phyloP scores from a whole-genome alignment of 169 alveolate species.

The Cyclospora cayetanensis region DNA sequence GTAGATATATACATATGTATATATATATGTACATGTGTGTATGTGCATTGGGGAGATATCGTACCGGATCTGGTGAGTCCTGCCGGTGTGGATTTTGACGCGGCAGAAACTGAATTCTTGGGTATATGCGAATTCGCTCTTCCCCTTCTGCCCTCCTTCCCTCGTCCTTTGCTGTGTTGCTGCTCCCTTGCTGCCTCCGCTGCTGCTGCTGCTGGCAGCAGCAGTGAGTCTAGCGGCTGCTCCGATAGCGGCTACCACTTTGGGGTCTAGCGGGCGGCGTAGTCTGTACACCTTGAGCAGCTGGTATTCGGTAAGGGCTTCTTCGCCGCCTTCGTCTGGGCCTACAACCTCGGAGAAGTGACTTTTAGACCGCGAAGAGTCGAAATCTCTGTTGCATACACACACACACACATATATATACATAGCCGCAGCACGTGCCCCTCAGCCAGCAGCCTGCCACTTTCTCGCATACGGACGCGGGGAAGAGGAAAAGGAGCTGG shows the following conservation, averaged over 20 bases:
- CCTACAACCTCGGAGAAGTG: conserved; percentile 79
- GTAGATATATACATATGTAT: background rate
- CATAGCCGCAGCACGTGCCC: background rate
- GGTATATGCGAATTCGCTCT: conserved; percentile 72
- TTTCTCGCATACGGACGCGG: too few species aligned
- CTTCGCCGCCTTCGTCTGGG: conserved; percentile 79
- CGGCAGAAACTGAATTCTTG: conserved; percentile 79
- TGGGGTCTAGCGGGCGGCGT: conserved; percentile 38
- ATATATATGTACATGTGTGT: background rate
- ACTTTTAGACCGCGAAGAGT: conserved; percentile 76
- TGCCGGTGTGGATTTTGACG: conserved; percentile 79
- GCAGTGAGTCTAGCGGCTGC: conserved; percentile 68
- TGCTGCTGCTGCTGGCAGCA: conserved; percentile 67
- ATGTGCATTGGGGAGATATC: background rate
- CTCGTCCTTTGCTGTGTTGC: conserved; percentile 14
- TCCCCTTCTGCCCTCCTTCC: background rate
- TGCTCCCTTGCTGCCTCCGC: background rate
- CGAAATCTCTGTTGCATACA: conserved; percentile 60
- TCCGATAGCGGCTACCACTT: conserved; percentile 41
- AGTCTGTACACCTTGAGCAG: conserved; percentile 73
- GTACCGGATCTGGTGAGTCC: conserved; percentile 81
- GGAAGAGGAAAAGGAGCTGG: too few species aligned
- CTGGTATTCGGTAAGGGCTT: conserved; percentile 80
- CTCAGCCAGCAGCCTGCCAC: too few species aligned
- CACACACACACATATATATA: background rate